Evolutionary conservation across 2,329 filamentous ascomycete genomes (phyloP).

Genomic region (Trichoderma aggressivum): DNA sequence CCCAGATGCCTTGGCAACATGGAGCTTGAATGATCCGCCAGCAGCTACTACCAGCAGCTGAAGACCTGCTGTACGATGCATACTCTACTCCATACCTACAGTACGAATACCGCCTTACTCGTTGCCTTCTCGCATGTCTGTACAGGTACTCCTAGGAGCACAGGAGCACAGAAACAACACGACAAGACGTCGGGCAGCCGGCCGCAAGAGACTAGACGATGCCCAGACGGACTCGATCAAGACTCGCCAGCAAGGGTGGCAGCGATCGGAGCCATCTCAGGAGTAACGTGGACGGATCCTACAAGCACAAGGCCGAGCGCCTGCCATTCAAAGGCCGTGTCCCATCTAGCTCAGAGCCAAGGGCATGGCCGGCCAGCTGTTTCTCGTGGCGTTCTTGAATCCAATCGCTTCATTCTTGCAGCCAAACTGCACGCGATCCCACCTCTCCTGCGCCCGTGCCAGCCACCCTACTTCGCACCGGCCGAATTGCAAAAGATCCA

Average conservation of each 20-base stretch:
- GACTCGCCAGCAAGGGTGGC: slow-evolving; percentile 4
- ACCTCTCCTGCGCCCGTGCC: slow-evolving; percentile 13
- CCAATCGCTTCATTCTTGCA: slow-evolving; percentile 18
- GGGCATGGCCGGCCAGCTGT: neutral
- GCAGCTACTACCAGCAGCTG: neutral
- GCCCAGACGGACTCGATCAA: neutral
- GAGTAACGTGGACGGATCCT: slow-evolving; percentile 12
- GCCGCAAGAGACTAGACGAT: neutral
- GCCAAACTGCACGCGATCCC: slow-evolving; percentile 14
- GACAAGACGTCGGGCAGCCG: neutral
- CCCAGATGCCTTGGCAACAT: neutral
- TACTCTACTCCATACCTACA: neutral
- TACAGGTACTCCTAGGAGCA: neutral
- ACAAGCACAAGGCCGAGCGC: neutral
- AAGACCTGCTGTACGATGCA: neutral
- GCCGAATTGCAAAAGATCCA: slow-evolving; percentile 10
- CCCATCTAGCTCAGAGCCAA: neutral
- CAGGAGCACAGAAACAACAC: neutral
- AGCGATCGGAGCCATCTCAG: slow-evolving; percentile 11
- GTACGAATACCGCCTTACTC: neutral
- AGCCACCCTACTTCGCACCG: slow-evolving; percentile 10
- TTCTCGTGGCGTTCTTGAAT: slow-evolving; percentile 17
- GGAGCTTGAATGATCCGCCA: neutral
- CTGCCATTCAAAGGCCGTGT: slow-evolving; percentile 7
- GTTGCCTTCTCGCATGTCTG: neutral